phyloP scores from a whole-genome alignment of 495 filamentous ascomycete species.

The Podospora fimiseda region DNA sequence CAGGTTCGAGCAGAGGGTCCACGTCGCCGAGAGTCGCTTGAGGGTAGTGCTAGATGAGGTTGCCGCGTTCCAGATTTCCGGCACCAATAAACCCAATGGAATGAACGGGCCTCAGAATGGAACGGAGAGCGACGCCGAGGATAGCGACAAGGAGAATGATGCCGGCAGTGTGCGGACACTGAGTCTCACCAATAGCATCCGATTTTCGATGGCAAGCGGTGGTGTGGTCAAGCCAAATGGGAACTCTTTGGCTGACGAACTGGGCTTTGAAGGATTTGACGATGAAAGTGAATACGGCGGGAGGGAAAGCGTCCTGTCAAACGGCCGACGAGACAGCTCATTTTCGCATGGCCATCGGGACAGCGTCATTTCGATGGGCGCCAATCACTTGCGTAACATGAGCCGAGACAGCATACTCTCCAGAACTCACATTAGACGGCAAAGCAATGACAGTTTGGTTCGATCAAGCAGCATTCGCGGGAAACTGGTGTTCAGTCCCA shows the following conservation, averaged over 20 bases:
- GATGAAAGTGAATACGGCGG: conserved; percentile 49
- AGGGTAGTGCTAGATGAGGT: conserved; percentile 80
- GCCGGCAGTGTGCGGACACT: conserved; percentile 68
- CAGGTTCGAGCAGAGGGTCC: conserved; percentile 71
- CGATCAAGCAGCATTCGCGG: conserved; percentile 45
- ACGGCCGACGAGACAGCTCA: conserved; percentile 12
- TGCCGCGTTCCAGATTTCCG: conserved; percentile 61
- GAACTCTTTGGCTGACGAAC: conserved; percentile 80
- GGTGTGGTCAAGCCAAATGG: conserved; percentile 51
- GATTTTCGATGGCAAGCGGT: conserved; percentile 63
- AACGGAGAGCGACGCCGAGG: conserved; percentile 48
- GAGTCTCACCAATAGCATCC: conserved; percentile 66
- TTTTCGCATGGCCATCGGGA: not conserved
- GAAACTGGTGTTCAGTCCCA: conserved; percentile 40
- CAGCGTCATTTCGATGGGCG: conserved; percentile 12
- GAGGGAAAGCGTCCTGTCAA: conserved; percentile 47
- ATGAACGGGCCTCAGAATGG: conserved; percentile 28
- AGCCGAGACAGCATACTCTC: conserved; percentile 35
- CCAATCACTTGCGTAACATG: conserved; percentile 29
- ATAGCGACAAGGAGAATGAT: conserved; percentile 58
- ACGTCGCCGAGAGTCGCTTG: conserved; percentile 80
- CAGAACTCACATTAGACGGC: conserved; percentile 38
- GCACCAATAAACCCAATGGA: conserved; percentile 36
- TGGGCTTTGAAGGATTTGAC: conserved; percentile 74
- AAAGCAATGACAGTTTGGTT: conserved; percentile 46